phyloP scores from a whole-genome alignment of 2,329 filamentous ascomycete genomes.

The Amphichorda felina region DNA sequence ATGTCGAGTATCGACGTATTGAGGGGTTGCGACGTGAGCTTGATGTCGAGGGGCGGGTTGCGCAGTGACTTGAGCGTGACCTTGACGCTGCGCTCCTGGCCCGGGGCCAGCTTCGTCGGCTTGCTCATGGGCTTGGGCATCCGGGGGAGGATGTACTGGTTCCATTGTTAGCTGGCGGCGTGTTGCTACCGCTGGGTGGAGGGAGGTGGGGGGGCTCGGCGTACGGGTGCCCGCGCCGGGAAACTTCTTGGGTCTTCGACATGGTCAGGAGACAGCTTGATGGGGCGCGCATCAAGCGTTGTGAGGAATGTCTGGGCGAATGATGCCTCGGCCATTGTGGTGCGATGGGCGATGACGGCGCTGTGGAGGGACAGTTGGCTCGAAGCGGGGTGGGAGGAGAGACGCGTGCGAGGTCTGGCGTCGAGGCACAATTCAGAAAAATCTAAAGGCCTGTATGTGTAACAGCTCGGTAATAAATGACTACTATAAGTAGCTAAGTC shows the following conservation, averaged over 20 bases:
- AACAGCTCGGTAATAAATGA: too few relatives aligned
- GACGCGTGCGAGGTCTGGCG: too few relatives aligned
- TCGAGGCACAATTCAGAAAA: too few relatives aligned
- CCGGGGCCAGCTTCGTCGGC: slow-evolving; percentile 34
- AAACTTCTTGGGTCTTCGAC: slow-evolving; percentile 76
- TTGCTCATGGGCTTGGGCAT: slow-evolving; percentile 46
- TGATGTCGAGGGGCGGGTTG: slow-evolving; percentile 58
- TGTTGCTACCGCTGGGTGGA: slow-evolving; percentile 8
- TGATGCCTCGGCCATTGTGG: slow-evolving; percentile 63
- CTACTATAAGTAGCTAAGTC: too few relatives aligned
- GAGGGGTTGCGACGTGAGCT: slow-evolving; percentile 48
- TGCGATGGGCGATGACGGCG: slow-evolving; percentile 5
- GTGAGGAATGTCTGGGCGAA: slow-evolving; percentile 80
- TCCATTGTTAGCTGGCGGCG: neutral
- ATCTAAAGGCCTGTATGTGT: too few relatives aligned
- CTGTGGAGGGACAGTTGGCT: slow-evolving; percentile 3
- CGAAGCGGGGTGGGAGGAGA: slow-evolving; percentile 1
- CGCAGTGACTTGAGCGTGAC: slow-evolving; percentile 66
- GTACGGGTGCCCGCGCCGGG: slow-evolving; percentile 64
- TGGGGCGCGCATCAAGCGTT: slow-evolving; percentile 63
- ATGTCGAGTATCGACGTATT: slow-evolving; percentile 70
- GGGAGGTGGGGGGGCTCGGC: slow-evolving; percentile 5
- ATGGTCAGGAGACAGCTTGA: slow-evolving; percentile 81
- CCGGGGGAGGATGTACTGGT: slow-evolving; percentile 60
- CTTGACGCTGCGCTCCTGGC: slow-evolving; percentile 37